phyloP scores from a whole-genome alignment of 1,139 yeast species.

The Pichia sp. region DNA sequence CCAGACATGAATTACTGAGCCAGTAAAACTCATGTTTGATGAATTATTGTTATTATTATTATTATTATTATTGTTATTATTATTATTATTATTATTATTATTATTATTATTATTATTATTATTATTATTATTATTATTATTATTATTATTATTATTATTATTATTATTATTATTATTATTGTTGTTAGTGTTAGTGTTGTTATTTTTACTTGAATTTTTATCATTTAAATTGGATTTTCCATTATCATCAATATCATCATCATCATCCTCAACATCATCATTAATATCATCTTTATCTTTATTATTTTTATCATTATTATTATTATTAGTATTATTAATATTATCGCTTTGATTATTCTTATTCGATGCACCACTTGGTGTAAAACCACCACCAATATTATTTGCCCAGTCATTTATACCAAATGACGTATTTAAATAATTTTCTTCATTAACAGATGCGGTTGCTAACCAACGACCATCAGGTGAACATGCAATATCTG shows the following conservation, averaged over 20 bases:
- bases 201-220: not conserved
- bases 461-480: conserved; percentile 96
- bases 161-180: too few species aligned
- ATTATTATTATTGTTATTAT: not conserved
- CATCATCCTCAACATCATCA: not conserved
- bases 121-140: not conserved
- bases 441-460: conserved; percentile 76
- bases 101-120: not conserved
- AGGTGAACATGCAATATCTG: conserved; percentile 83
- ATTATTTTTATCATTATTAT: not conserved
- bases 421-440: conserved; percentile 34
- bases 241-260: not conserved
- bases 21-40: conserved; percentile 10
- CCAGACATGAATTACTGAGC: conserved; percentile 65
- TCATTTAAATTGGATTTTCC: not conserved
- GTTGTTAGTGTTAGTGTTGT: not conserved
- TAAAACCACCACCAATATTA: conserved; percentile 14
- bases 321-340: not conserved
- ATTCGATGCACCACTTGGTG: conserved; percentile 9
- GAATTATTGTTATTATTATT: not conserved
- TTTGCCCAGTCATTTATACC: conserved; percentile 13
- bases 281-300: conserved; percentile 1
- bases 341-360: not conserved
- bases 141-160: not conserved
- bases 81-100: not conserved